Conservation (phyloP, 495 filamentous ascomycete genomes). For the Aspergillus funiculosus region DNA sequence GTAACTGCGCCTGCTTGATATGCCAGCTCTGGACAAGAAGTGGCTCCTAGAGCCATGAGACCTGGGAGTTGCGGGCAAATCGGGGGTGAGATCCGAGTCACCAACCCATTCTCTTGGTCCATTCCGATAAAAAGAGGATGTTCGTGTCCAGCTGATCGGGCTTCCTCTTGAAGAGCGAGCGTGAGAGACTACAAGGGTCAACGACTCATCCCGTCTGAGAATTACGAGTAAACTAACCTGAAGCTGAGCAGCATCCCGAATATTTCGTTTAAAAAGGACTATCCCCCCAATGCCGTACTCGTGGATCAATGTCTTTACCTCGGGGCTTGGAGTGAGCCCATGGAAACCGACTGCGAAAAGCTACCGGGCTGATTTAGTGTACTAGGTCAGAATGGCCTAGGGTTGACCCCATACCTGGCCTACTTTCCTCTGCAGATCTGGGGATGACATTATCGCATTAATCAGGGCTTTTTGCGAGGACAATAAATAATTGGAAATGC, state of each 20-base stretch:
- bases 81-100: slow-evolving; percentile 41
- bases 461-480: no score
- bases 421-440: slow-evolving; percentile 30
- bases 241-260: slow-evolving; percentile 36
- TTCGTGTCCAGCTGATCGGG: slow-evolving; percentile 33
- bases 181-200: slow-evolving; percentile 29
- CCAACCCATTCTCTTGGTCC: slow-evolving; percentile 42
- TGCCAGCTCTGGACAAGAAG: slow-evolving; percentile 33
- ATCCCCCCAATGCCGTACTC: slow-evolving; percentile 42
- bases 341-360: slow-evolving; percentile 49
- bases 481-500: neutral
- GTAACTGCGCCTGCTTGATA: slow-evolving; percentile 34
- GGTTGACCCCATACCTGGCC: slow-evolving; percentile 24
- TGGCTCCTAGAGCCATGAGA: slow-evolving; percentile 39
- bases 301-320: slow-evolving; percentile 45
- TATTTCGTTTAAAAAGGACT: slow-evolving; percentile 45
- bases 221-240: slow-evolving; percentile 21
- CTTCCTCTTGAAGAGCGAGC: slow-evolving; percentile 35
- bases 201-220: neutral
- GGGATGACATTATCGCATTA: slow-evolving; percentile 20
- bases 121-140: slow-evolving; percentile 41
- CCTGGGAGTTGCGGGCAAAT: slow-evolving; percentile 39
- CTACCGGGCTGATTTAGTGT: no score
- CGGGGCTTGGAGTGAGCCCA: slow-evolving; percentile 37
- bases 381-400: slow-evolving; percentile 1